Percentiles rank a stretch among this genome's conserved stretches.
Evolutionary conservation across 2,329 filamentous ascomycete species (phyloP).

Genomic region (Colletotrichum sp.): DNA sequence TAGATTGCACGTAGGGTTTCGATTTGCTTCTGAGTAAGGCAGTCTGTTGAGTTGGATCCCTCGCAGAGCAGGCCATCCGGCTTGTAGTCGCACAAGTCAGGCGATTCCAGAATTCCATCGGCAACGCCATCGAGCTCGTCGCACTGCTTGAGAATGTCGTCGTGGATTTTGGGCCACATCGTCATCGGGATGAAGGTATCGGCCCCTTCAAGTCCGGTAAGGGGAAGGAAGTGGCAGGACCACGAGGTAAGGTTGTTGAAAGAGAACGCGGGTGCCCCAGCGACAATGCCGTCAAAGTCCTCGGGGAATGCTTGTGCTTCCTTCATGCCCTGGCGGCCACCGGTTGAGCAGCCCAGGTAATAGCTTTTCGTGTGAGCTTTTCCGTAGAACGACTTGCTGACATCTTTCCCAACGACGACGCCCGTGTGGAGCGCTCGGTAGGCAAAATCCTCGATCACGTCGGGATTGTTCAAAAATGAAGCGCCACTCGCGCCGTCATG

Average conservation of each 20-base stretch:
- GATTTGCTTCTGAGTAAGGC: slow-evolving; percentile 35
- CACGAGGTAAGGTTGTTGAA: slow-evolving; percentile 41
- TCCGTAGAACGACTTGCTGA: slow-evolving; percentile 53
- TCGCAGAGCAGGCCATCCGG: slow-evolving; percentile 45
- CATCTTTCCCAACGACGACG: slow-evolving; percentile 42
- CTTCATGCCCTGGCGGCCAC: slow-evolving; percentile 55
- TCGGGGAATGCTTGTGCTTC: slow-evolving; percentile 51
- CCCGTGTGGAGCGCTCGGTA: slow-evolving; percentile 36
- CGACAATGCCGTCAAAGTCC: slow-evolving; percentile 51
- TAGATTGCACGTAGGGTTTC: slow-evolving; percentile 35
- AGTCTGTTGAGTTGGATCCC: not conserved
- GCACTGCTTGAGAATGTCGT: slow-evolving; percentile 32
- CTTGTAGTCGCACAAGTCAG: slow-evolving; percentile 35
- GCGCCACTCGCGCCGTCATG: slow-evolving; percentile 45
- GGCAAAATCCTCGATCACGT: slow-evolving; percentile 41
- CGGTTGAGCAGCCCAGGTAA: slow-evolving; percentile 56
- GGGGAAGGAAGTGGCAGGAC: slow-evolving; percentile 32
- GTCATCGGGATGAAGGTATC: slow-evolving; percentile 38
- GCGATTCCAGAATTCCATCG: slow-evolving; percentile 26
- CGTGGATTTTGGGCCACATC: slow-evolving; percentile 6
- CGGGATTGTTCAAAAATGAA: slow-evolving; percentile 38
- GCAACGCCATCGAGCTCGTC: slow-evolving; percentile 26
- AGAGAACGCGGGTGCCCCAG: slow-evolving; percentile 43
- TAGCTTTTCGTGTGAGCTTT: slow-evolving; percentile 41
- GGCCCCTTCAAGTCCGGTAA: slow-evolving; percentile 43